These are phyloP conservation scores for Microcos paniculata DNA, from an alignment of 345 rosid genomes.

Conservation along the genomic window DNA sequence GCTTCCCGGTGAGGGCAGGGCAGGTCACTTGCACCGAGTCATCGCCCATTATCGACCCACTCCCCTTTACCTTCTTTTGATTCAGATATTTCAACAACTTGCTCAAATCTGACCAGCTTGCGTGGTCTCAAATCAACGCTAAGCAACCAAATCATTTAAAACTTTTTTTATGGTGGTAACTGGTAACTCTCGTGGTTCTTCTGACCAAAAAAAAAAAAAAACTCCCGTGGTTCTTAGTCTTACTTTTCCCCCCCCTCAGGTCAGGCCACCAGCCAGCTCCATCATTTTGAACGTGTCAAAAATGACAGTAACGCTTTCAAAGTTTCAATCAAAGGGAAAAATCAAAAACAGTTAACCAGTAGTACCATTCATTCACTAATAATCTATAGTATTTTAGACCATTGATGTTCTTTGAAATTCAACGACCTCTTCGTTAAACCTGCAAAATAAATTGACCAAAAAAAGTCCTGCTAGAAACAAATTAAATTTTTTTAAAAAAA, in stretches of 20 bases:
- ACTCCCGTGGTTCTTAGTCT: too few relatives aligned
- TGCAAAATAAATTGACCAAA: not conserved
- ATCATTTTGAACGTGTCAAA: slow-evolving; percentile 16
- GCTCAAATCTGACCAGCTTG: not conserved
- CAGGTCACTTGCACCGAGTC: not conserved
- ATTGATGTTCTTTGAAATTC: not conserved
- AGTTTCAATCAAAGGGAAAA: not conserved
- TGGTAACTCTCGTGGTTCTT: too few relatives aligned
- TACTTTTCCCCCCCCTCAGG: not conserved
- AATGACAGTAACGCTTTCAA: not conserved
- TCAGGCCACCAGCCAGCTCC: not conserved
- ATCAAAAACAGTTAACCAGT: not conserved
- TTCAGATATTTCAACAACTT: not conserved
- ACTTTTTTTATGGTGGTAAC: not conserved
- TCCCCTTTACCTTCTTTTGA: too few relatives aligned
- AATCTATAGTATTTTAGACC: too few relatives aligned
- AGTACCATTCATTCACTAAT: too few relatives aligned
- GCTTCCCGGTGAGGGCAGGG: not conserved
- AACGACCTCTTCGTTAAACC: not conserved
- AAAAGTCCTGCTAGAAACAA: not conserved
- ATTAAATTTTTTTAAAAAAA: not conserved
- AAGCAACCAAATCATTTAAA: not conserved
- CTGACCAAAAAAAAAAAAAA: not conserved
- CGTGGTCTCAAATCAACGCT: not conserved
- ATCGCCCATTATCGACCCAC: not conserved